Base-by-base conservation (phyloP, 495 filamentous ascomycete species). In the Aspergillus conjunctus region DNA sequence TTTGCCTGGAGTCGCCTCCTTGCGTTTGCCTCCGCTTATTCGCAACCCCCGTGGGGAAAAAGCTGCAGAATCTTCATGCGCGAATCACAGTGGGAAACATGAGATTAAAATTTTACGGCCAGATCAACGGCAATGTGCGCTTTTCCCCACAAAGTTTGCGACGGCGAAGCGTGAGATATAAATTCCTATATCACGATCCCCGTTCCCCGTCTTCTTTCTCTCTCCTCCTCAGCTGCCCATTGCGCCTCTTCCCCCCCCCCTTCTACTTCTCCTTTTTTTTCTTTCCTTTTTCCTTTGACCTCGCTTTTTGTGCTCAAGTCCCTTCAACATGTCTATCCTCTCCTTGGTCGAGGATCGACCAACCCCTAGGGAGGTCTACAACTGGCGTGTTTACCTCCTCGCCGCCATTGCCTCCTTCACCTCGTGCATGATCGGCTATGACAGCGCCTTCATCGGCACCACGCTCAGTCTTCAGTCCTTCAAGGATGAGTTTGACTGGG, bases 361-460 rank as follows among this genome's bases (percentile, higher is more conserved):
- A 12, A 88, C 87, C 66, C 87, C 87, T 4, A 77, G 77, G 61
- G 76, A 80, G 52, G 88, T 91, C 63, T 91, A 91, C 82, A 91
- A 91, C 79, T 91, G 88, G 88, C 76, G 83, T 30, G 80, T 91
- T 34, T 91, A 89, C 66, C 74, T 80, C 30, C 83, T 81, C 41
- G 86, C 88, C 3, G 80, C 82, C n/a, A 77, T 89, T 22, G 87
- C 88, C 7, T 88, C 86, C 4, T 89, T 85, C 69, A 87, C 87
- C 53, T 84, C 87, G 49, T 88, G 87, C 70, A 89, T 85, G 85
- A 90, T 88, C 65, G 88, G 89, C 18, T 91, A 90, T 61, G 88
- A 90, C 65, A 83, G 81, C 50, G 85, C 87, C 62, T 91, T 91
- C 76, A 90, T 90, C 54, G 88, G 88, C 56, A 88, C 84, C 0